phyloP scores from a whole-genome alignment of 106 monocot species.

The Agapanthus africanus region DNA sequence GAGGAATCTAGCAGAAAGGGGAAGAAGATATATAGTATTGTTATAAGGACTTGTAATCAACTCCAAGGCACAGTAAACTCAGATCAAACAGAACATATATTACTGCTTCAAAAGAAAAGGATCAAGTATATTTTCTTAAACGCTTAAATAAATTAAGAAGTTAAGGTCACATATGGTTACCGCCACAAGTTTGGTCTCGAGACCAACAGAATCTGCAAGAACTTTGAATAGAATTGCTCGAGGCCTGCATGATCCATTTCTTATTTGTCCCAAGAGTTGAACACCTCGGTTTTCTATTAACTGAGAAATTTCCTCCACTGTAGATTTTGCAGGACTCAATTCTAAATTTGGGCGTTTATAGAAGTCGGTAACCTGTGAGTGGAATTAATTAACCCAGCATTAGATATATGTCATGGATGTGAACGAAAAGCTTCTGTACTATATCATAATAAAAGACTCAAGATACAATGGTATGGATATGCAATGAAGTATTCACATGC shows the following conservation, averaged over 20 bases:
- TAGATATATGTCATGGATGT: neutral
- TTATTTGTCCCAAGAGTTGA: slow-evolving; percentile 83
- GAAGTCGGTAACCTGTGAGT: slow-evolving; percentile 68
- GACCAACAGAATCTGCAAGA: slow-evolving; percentile 87
- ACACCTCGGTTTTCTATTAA: slow-evolving; percentile 56
- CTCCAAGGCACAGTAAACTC: too few species aligned
- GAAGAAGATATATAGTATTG: neutral
- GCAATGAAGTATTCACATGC: neutral
- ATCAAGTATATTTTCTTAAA: neutral
- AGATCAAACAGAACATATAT: too few species aligned
- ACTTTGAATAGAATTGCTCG: slow-evolving; percentile 93
- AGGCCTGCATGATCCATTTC: slow-evolving; percentile 81
- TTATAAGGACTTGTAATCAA: too few species aligned
- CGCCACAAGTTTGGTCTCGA: slow-evolving; percentile 83
- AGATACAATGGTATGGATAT: neutral
- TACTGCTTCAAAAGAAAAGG: neutral
- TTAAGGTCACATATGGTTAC: slow-evolving; percentile 29
- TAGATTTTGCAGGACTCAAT: slow-evolving; percentile 58
- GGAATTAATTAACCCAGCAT: neutral
- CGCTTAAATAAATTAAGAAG: neutral
- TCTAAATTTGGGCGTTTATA: slow-evolving; percentile 71
- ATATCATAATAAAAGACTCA: neutral
- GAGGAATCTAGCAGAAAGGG: neutral
- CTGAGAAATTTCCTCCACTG: slow-evolving; percentile 44
- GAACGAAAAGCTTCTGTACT: too few species aligned